A percentile compares a stretch with the other conserved stretches of the same genome.
phyloP scores from a whole-genome alignment of 2,329 filamentous ascomycete species.

The Paecilomyces formosus region DNA sequence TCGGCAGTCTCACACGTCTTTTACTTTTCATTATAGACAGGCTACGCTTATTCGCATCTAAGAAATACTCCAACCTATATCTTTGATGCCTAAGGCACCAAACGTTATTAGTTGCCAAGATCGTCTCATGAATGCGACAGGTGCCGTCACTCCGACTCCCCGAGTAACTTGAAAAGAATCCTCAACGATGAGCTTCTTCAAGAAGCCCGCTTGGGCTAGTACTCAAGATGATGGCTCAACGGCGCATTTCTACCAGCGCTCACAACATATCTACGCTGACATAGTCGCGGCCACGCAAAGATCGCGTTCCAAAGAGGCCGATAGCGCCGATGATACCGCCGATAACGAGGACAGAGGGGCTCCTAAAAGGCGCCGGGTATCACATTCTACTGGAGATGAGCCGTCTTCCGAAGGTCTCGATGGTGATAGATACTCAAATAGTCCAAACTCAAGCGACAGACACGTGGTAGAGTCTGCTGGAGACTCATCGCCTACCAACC shows the following conservation, averaged over 20 bases:
- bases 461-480: background rate
- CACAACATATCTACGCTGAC: constrained; percentile 40
- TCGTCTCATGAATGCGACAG: too few relatives aligned
- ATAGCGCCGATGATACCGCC: constrained; percentile 4
- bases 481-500: background rate
- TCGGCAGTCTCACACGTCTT: too few relatives aligned
- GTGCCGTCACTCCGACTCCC: too few relatives aligned
- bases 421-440: constrained; percentile 10
- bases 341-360: constrained; percentile 6
- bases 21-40: too few relatives aligned
- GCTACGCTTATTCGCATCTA: too few relatives aligned
- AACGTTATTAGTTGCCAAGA: too few relatives aligned
- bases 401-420: constrained; percentile 13
- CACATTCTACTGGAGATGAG: constrained; percentile 12
- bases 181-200: constrained; percentile 44
- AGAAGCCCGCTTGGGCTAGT: constrained; percentile 45
- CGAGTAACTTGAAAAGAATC: too few relatives aligned
- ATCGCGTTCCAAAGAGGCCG: constrained; percentile 19
- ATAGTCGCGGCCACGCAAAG: constrained; percentile 35
- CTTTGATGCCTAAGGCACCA: too few relatives aligned
- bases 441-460: background rate
- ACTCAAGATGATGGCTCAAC: constrained; percentile 26
- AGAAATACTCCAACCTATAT: too few relatives aligned
- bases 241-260: constrained; percentile 43
- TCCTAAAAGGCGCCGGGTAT: constrained; percentile 18